These are phyloP conservation scores for Sparassis latifolia DNA, from an alignment of 1,284 basidiomycete species.

Conservation along the genomic window DNA sequence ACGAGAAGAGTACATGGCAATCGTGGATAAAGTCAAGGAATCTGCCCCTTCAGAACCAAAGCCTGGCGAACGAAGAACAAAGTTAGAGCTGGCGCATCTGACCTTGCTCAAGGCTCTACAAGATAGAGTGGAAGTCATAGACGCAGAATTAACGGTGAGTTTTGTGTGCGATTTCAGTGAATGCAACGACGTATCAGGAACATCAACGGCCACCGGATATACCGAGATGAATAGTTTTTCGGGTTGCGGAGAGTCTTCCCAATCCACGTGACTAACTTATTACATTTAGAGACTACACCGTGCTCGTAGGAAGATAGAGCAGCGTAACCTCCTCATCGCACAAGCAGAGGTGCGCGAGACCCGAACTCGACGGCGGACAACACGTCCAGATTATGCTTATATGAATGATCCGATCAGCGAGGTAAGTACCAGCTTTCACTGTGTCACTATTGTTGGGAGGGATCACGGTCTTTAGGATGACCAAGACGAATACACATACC, in stretches of 20 bases:
- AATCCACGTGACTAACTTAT: slow-evolving; percentile 16
- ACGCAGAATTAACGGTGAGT: slow-evolving; percentile 64
- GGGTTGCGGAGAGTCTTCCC: neutral
- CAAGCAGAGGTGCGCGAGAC: slow-evolving; percentile 74
- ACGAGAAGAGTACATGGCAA: slow-evolving; percentile 58
- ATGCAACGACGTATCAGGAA: too few species aligned
- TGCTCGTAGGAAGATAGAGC: slow-evolving; percentile 60
- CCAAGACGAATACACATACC: slow-evolving; percentile 48
- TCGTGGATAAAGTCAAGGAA: slow-evolving; percentile 55
- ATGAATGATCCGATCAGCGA: slow-evolving; percentile 58
- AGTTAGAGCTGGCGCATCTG: slow-evolving; percentile 51
- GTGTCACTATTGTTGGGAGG: too few species aligned
- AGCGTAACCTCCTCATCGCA: slow-evolving; percentile 54
- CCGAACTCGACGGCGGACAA: slow-evolving; percentile 62
- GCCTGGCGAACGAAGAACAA: slow-evolving; percentile 42
- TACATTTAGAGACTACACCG: slow-evolving; percentile 56
- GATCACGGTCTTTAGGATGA: slow-evolving; percentile 41
- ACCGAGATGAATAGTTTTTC: neutral
- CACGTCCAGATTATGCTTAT: slow-evolving; percentile 74
- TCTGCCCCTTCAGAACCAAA: slow-evolving; percentile 41
- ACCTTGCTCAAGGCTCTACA: slow-evolving; percentile 56
- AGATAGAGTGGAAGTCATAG: slow-evolving; percentile 55
- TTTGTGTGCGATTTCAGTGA: neutral
- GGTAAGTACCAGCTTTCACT: slow-evolving; percentile 29
- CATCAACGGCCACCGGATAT: neutral